Percentiles rank a stretch among this genome's conserved stretches.
Evolutionary conservation across 2,329 filamentous ascomycete genomes (phyloP).

Genomic region (Paradendryphiella salina): DNA sequence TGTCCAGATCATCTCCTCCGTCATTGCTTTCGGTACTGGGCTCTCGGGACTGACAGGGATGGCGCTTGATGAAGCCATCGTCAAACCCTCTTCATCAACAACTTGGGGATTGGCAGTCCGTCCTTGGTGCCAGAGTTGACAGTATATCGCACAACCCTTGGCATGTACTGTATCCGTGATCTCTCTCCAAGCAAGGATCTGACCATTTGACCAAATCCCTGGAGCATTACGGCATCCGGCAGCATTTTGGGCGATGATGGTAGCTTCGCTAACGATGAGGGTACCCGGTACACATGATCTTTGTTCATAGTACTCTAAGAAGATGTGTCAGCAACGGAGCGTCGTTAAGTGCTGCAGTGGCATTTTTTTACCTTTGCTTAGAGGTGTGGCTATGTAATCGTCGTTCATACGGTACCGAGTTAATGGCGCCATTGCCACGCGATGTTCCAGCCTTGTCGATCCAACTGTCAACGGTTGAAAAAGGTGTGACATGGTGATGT

Average conservation of each 20-base stretch:
- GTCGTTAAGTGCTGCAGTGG: not conserved
- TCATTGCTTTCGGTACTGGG: conserved; percentile 38
- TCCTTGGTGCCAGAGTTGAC: conserved; percentile 64
- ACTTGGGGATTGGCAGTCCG: conserved; percentile 52
- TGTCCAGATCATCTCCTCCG: conserved; percentile 41
- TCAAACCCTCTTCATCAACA: conserved; percentile 32
- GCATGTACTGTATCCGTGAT: conserved; percentile 63
- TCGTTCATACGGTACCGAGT: conserved; percentile 49
- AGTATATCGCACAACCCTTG: conserved; percentile 61
- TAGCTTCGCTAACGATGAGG: conserved; percentile 61
- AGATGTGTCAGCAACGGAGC: not conserved
- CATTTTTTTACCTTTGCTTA: conserved; percentile 11
- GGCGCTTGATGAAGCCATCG: conserved; percentile 36
- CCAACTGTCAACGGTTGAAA: conserved; percentile 44
- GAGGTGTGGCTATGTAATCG: conserved; percentile 48
- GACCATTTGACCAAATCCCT: conserved; percentile 57
- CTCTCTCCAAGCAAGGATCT: conserved; percentile 59
- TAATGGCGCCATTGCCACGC: conserved; percentile 42
- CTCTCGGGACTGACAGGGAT: conserved; percentile 35
- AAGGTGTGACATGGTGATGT: conserved; percentile 28
- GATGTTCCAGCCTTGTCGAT: conserved; percentile 31
- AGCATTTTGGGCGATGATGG: conserved; percentile 52
- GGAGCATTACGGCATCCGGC: conserved; percentile 55
- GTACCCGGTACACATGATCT: conserved; percentile 56
- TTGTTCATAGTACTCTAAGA: conserved; percentile 56